phyloP scores from a whole-genome alignment of 768 basidiomycete genomes.

The Lactarius psammicola region DNA sequence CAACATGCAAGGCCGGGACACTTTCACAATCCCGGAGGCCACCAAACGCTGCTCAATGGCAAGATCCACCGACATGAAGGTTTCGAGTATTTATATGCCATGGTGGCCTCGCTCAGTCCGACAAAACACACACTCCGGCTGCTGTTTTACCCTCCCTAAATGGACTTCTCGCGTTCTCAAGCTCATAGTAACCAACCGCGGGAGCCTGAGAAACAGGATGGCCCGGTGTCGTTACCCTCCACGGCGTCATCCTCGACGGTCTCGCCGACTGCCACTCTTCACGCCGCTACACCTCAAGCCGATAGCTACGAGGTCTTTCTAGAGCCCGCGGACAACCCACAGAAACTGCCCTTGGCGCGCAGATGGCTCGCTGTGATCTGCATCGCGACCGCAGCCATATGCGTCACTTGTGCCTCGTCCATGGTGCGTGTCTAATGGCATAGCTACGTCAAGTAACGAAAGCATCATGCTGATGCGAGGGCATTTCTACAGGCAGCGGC shows the following conservation, averaged over 20 bases:
- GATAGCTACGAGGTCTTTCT: constrained; percentile 26
- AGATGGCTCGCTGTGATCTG: constrained; percentile 31
- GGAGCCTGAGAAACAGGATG: constrained; percentile 11
- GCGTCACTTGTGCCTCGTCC: constrained; percentile 32
- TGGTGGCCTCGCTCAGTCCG: background rate
- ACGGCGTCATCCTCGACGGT: background rate
- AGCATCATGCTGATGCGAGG: background rate
- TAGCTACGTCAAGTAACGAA: background rate
- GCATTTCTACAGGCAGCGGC: constrained; percentile 35
- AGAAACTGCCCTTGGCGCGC: constrained; percentile 23
- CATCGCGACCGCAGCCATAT: constrained; percentile 30
- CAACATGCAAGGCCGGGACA: too few relatives aligned
- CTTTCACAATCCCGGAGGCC: too few relatives aligned
- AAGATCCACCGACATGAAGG: background rate
- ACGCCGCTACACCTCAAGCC: background rate
- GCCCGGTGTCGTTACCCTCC: background rate
- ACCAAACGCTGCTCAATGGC: too few relatives aligned
- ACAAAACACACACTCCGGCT: background rate
- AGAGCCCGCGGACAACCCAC: constrained; percentile 29
- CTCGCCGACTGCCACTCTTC: background rate
- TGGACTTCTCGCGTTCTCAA: background rate
- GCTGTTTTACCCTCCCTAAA: background rate
- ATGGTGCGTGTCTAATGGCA: constrained; percentile 25
- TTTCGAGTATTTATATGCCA: background rate
- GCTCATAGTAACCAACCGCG: background rate